A percentile compares a stretch with the other conserved stretches of the same genome.
Conservation (phyloP, 495 filamentous ascomycete genomes). For the Penicillium argentinense region DNA sequence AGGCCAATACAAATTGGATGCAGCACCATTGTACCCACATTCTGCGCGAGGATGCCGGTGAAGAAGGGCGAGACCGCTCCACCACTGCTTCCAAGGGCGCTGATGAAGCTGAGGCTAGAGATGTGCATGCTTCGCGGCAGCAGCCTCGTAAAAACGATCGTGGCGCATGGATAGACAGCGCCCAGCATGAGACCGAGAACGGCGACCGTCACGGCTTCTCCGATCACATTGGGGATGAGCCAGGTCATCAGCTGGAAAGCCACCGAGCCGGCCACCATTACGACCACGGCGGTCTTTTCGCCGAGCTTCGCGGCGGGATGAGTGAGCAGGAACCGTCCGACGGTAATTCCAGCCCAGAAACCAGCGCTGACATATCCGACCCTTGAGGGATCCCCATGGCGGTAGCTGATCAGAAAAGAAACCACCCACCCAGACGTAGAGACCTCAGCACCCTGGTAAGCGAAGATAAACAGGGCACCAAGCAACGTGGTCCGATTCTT, state of each 20-base stretch:
- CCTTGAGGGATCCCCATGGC: constrained; percentile 60
- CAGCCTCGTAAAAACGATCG: constrained; percentile 61
- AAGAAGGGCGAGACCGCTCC: constrained; percentile 74
- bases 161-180: constrained; percentile 72
- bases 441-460: constrained; percentile 79
- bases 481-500: constrained; percentile 63
- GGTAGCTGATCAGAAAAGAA: constrained; percentile 70
- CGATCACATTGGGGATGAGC: constrained; percentile 70
- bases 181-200: constrained; percentile 78
- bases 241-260: constrained; percentile 72
- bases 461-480: constrained; percentile 75
- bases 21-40: constrained; percentile 68
- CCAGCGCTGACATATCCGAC: constrained; percentile 82
- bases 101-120: constrained; percentile 67
- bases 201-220: constrained; percentile 67
- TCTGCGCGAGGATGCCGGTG: constrained; percentile 68
- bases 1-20: constrained; percentile 69
- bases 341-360: constrained; percentile 78
- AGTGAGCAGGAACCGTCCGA: constrained; percentile 68
- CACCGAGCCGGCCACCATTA: constrained; percentile 57
- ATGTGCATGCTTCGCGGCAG: constrained; percentile 64
- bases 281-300: constrained; percentile 65
- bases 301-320: constrained; percentile 63
- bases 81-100: constrained; percentile 70
- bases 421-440: constrained; percentile 81